A percentile compares a stretch with the other conserved stretches of the same genome.
Conservation (phyloP, 345 rosid genomes). For the Camelina laxa region DNA sequence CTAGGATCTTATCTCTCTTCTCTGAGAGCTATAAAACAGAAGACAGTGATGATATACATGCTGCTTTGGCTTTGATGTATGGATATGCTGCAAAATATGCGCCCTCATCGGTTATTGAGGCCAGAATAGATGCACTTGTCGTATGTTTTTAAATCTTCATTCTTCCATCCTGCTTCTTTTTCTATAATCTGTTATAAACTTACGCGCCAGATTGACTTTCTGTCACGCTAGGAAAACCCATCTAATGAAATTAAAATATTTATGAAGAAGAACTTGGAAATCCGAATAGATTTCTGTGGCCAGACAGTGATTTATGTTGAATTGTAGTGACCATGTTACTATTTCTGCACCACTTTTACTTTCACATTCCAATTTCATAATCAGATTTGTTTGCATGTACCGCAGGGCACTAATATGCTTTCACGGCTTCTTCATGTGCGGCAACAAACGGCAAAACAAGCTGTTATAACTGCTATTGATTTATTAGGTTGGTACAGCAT, state of each 20-base stretch:
- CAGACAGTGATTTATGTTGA: slow-evolving; percentile 18
- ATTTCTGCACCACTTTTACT: slow-evolving; percentile 17
- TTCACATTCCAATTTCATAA: slow-evolving; percentile 15
- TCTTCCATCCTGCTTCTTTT: slow-evolving; percentile 16
- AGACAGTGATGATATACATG: slow-evolving; percentile 97
- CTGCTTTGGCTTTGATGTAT: slow-evolving; percentile 98
- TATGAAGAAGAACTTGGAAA: slow-evolving; percentile 2
- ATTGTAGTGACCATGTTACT: slow-evolving; percentile 22
- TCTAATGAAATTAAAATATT: slow-evolving; percentile 7
- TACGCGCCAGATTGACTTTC: slow-evolving; percentile 10
- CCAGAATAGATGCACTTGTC: slow-evolving; percentile 95
- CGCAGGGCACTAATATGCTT: slow-evolving; percentile 98
- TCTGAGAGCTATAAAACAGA: slow-evolving; percentile 73
- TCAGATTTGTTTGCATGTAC: slow-evolving; percentile 35
- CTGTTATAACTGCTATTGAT: slow-evolving; percentile 96
- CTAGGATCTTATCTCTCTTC: slow-evolving; percentile 85
- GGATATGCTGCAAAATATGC: slow-evolving; percentile 99
- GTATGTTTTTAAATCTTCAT: slow-evolving; percentile 55
- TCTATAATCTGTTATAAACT: neutral
- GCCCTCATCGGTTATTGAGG: slow-evolving; percentile 93
- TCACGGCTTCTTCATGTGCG: slow-evolving; percentile 96
- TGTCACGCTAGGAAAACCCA: slow-evolving; percentile 12
- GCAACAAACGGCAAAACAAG: slow-evolving; percentile 91
- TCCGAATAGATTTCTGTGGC: slow-evolving; percentile 13
- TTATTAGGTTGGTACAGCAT: slow-evolving; percentile 68